A percentile compares a stretch with the other conserved stretches of the same genome.
These are phyloP conservation scores for Triadica sebifera DNA, from an alignment of 345 rosid genomes.

Conservation along the genomic window DNA sequence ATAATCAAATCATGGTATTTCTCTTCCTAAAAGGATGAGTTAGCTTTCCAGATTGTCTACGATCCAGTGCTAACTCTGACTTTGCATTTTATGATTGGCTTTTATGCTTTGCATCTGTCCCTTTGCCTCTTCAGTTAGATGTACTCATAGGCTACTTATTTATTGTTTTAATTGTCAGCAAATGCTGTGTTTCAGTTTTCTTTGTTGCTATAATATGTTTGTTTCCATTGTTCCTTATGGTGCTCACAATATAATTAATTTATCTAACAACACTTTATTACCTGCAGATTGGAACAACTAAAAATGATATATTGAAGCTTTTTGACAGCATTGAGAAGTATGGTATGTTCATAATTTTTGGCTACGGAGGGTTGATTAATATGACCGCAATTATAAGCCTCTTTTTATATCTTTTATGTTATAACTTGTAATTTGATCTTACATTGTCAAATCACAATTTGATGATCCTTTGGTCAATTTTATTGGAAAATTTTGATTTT, in stretches of 20 bases:
- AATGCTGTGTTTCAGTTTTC: background rate
- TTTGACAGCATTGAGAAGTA: constrained; percentile 80
- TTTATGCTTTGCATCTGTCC: background rate
- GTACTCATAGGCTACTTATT: background rate
- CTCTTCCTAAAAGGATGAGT: background rate
- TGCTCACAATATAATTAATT: background rate
- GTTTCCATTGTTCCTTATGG: background rate
- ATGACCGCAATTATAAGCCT: background rate
- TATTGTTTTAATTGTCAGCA: background rate
- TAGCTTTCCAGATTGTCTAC: background rate
- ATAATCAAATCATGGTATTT: background rate
- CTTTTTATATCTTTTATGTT: background rate
- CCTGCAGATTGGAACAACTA: constrained; percentile 63
- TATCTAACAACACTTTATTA: constrained; percentile 13
- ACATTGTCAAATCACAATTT: background rate
- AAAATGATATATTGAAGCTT: constrained; percentile 72
- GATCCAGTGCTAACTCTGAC: background rate
- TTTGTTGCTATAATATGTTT: constrained; percentile 3
- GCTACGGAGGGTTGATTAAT: background rate
- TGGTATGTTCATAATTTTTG: constrained; percentile 42
- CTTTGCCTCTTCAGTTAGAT: background rate
- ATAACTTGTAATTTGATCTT: background rate
- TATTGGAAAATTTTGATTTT: background rate
- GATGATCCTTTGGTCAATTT: background rate
- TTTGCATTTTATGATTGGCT: background rate